Base-by-base conservation (phyloP, 352 stramenopile genomes). In the Phytopythium montanum region DNA sequence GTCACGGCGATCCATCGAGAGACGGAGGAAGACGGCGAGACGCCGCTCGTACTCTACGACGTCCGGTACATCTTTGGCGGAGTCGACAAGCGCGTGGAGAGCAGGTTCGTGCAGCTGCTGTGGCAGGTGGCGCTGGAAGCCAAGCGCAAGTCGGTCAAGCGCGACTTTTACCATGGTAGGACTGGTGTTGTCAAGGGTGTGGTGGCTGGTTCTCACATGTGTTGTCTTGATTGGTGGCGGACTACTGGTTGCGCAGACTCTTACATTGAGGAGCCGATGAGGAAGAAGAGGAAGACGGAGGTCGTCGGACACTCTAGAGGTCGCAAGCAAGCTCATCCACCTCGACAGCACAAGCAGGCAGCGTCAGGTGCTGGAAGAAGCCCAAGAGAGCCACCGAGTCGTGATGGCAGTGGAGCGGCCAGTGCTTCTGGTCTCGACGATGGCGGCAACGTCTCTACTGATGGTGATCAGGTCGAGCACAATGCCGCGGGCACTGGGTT, bases 1-100 rank as follows among this genome's bases (percentile, higher is more conserved):
- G 68, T 95, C 38, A 68, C 64, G 5, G 68, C 63, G 1, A 67
- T 92, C 1, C 61, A 87, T 48, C 54, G 54, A 21, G 79, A 88
- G 8, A 52, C 25, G 0, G 50, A 33, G 9, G 62, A 51, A 9
- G 57, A 63, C 5, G 69, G 60, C 25, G 19, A 64, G 10, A 21
- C 54, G 4, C 56, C 73, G 14, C 60, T 77, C 3, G 60, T 92
- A n/a, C 74, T 74, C n/a, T 93, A 92, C 54, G 85, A 93, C 58
- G 83, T 95, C 19, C 81, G 85, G 42, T 95, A 95, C 56, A 75
- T 95, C 25, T 44, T 92, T 14, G 82, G 86, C 7, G 86, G 86
- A 5, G 87, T 90, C 51, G 86, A 95, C 52, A 81, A 85, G 50
- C 73, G 73, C 8, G 80, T 95, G 29, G 80, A 82, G 39, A 76